A percentile compares a stretch with the other conserved stretches of the same genome.
These are phyloP conservation scores for Rhododendron ferrugineum DNA, from an alignment of 148 eudicot species.

Conservation along the genomic window DNA sequence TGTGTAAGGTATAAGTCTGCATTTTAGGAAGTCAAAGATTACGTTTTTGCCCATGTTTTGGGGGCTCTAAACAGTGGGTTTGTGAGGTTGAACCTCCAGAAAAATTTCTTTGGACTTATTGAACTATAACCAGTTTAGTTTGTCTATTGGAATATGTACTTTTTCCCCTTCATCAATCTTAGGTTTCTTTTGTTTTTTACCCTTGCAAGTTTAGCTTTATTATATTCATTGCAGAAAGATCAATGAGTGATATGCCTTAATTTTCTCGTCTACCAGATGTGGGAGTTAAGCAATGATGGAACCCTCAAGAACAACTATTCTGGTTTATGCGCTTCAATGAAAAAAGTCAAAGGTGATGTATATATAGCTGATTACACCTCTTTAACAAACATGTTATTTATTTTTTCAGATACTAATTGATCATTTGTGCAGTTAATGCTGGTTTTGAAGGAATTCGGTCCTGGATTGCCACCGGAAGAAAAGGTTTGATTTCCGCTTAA, in stretches of 20 bases:
- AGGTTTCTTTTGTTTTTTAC: neutral
- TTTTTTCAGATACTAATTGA: conserved; percentile 1
- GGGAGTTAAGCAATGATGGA: conserved; percentile 62
- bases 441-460: conserved; percentile 50
- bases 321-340: conserved; percentile 67
- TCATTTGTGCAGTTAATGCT: conserved; percentile 39
- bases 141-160: neutral
- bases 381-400: neutral
- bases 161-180: neutral
- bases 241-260: conserved; percentile 1
- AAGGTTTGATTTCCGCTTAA: conserved; percentile 36
- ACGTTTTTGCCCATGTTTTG: neutral
- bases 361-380: neutral
- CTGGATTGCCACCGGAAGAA: conserved; percentile 85
- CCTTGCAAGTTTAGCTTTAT: neutral
- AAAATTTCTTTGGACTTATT: neutral
- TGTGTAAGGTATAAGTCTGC: neutral
- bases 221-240: neutral
- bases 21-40: neutral
- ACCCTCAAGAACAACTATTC: conserved; percentile 71
- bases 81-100: neutral
- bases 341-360: conserved; percentile 48
- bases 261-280: conserved; percentile 48
- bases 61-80: neutral
- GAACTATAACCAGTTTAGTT: neutral